Conservation (phyloP, 2,329 filamentous ascomycete species). For the Fusarium sp. region DNA sequence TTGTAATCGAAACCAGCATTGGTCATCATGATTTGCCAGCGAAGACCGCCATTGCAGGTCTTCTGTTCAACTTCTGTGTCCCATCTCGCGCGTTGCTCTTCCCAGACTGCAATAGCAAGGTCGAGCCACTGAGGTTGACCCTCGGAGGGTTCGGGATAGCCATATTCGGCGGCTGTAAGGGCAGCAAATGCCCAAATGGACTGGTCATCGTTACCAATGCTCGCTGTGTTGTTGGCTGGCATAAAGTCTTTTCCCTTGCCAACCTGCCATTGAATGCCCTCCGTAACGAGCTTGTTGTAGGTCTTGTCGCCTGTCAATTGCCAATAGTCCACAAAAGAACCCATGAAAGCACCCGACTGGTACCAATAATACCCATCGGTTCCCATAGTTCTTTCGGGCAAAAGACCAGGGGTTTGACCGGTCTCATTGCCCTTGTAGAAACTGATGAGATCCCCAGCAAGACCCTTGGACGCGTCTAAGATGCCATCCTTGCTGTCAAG, state of each 20-base stretch:
- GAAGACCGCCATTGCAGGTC: conserved; percentile 61
- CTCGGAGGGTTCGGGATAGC: conserved; percentile 65
- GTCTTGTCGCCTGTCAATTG: conserved; percentile 70
- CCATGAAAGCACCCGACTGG: conserved; percentile 75
- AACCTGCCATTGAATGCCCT: conserved; percentile 66
- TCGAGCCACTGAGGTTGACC: conserved; percentile 66
- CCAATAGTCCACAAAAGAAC: conserved; percentile 75
- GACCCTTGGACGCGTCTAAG: conserved; percentile 38
- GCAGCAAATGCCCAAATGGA: conserved; percentile 75
- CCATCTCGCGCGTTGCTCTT: conserved; percentile 50
- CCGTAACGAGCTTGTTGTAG: conserved; percentile 67
- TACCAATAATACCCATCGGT: conserved; percentile 72
- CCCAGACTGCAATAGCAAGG: conserved; percentile 67
- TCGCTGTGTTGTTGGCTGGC: conserved; percentile 65
- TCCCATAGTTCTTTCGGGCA: conserved; percentile 51
- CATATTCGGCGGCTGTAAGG: conserved; percentile 71
- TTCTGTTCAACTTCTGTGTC: conserved; percentile 62
- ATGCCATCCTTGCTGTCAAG: conserved; percentile 11
- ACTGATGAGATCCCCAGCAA: conserved; percentile 60
- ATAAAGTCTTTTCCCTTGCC: conserved; percentile 65
- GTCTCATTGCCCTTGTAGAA: conserved; percentile 61
- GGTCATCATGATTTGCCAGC: conserved; percentile 79
- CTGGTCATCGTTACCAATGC: conserved; percentile 73
- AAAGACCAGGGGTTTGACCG: conserved; percentile 62
- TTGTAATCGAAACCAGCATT: conserved; percentile 84